Evolutionary conservation across 179 eudicot species (phyloP).

Genomic region (Carnegiea gigantea): DNA sequence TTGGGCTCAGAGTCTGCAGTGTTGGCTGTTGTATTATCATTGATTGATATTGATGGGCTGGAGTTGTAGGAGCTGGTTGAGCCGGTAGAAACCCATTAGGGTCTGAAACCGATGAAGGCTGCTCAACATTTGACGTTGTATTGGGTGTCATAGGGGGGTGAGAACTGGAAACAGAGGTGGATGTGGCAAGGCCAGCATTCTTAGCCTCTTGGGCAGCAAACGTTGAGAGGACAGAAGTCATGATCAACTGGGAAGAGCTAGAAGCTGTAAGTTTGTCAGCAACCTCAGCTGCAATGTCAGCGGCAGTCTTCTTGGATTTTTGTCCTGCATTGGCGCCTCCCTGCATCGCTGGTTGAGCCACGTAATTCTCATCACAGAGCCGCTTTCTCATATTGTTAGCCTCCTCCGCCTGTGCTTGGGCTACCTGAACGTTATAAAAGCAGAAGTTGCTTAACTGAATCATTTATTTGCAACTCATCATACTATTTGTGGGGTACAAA

Average conservation of each 20-base stretch:
- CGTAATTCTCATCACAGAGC: slow-evolving; percentile 62
- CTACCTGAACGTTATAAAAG: slow-evolving; percentile 51
- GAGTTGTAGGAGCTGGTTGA: slow-evolving; percentile 24
- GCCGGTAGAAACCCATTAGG: slow-evolving; percentile 26
- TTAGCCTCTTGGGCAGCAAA: slow-evolving; percentile 93
- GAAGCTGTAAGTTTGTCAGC: slow-evolving; percentile 95
- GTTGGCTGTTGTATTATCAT: slow-evolving; percentile 43
- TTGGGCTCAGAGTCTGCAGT: slow-evolving; percentile 40
- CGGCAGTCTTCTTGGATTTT: slow-evolving; percentile 61
- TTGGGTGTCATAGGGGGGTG: slow-evolving; percentile 31
- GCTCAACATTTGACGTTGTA: slow-evolving; percentile 34
- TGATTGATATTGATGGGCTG: slow-evolving; percentile 48
- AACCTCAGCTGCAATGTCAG: slow-evolving; percentile 90
- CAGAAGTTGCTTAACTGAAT: neutral
- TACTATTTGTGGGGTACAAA: neutral
- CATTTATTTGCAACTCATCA: neutral
- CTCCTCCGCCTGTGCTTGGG: slow-evolving; percentile 75
- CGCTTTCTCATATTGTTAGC: slow-evolving; percentile 59
- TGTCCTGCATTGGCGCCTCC: slow-evolving; percentile 33
- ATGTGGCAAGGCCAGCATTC: slow-evolving; percentile 49
- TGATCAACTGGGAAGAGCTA: slow-evolving; percentile 81
- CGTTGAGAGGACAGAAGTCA: slow-evolving; percentile 89
- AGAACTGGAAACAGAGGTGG: slow-evolving; percentile 41
- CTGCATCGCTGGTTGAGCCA: slow-evolving; percentile 30
- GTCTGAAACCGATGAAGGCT: slow-evolving; percentile 34